Conservation (phyloP, 192 early-diverging fungal species). For the Backusella tarrabulga region DNA sequence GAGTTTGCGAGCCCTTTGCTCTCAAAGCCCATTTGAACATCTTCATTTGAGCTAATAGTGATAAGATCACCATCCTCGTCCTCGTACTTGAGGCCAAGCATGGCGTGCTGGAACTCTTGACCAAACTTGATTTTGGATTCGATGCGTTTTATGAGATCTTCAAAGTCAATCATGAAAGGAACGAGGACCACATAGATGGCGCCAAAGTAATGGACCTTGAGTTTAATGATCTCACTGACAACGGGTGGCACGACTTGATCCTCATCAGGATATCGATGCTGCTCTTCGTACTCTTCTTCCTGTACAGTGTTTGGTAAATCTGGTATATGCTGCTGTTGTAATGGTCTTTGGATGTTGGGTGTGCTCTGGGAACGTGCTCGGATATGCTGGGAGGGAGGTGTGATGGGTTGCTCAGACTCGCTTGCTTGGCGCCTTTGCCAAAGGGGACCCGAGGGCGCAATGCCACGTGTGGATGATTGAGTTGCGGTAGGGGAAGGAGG, state of each 20-base stretch:
- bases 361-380: slow-evolving; percentile 56
- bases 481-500: background rate
- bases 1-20: slow-evolving; percentile 43
- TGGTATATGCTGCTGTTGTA: background rate
- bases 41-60: slow-evolving; percentile 82
- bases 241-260: background rate
- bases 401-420: background rate
- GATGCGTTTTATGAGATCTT: slow-evolving; percentile 75
- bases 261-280: background rate
- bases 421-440: slow-evolving; percentile 6
- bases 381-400: slow-evolving; percentile 23
- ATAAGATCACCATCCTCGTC: slow-evolving; percentile 95
- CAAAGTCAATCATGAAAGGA: slow-evolving; percentile 68
- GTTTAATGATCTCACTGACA: slow-evolving; percentile 52
- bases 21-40: slow-evolving; percentile 92
- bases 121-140: slow-evolving; percentile 86
- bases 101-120: slow-evolving; percentile 57
- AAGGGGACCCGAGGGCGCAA: background rate
- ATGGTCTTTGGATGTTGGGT: slow-evolving; percentile 50
- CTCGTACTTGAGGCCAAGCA: slow-evolving; percentile 75
- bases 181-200: slow-evolving; percentile 92
- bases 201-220: slow-evolving; percentile 86
- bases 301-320: background rate
- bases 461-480: background rate
- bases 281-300: background rate